Conservation (phyloP, 1,139 yeast genomes). For the Pichia sp. region DNA sequence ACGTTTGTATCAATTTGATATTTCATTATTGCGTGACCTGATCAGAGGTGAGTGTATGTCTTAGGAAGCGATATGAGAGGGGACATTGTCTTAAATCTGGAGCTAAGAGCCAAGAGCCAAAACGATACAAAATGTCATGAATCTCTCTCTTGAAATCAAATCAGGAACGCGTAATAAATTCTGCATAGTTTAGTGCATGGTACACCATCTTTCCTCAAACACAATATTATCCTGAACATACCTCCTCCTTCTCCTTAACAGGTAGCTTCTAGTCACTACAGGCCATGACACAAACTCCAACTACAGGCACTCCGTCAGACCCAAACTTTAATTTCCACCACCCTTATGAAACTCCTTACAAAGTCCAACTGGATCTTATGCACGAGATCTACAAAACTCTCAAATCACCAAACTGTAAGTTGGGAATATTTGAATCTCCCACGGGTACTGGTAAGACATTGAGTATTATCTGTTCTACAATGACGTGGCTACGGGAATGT, state of each 20-base stretch:
- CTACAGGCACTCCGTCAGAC: neutral
- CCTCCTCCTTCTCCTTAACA: too few relatives aligned
- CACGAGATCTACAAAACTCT: conserved; percentile 59
- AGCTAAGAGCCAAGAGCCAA: too few relatives aligned
- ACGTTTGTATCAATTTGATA: conserved; percentile 14
- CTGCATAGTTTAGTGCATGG: too few relatives aligned
- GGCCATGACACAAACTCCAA: neutral
- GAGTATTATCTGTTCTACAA: conserved; percentile 75
- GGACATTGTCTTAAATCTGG: too few relatives aligned
- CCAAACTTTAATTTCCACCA: conserved; percentile 64
- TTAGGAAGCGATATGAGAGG: too few relatives aligned
- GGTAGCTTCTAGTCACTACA: neutral
- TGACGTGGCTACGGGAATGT: conserved; percentile 76
- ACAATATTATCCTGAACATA: too few relatives aligned
- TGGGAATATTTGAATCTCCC: conserved; percentile 88
- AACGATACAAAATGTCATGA: too few relatives aligned
- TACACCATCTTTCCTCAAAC: too few relatives aligned
- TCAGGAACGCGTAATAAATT: too few relatives aligned
- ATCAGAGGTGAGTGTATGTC: too few relatives aligned
- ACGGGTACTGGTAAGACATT: conserved; percentile 95
- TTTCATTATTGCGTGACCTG: too few relatives aligned
- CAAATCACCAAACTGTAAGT: conserved; percentile 42
- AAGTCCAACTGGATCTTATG: conserved; percentile 76
- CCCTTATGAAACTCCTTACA: conserved; percentile 72
- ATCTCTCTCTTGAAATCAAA: too few relatives aligned